Percentiles rank a stretch among this genome's conserved stretches.
phyloP scores from a whole-genome alignment of 495 filamentous ascomycete species.

The Aspergillus sclerotiicarbonarius region DNA sequence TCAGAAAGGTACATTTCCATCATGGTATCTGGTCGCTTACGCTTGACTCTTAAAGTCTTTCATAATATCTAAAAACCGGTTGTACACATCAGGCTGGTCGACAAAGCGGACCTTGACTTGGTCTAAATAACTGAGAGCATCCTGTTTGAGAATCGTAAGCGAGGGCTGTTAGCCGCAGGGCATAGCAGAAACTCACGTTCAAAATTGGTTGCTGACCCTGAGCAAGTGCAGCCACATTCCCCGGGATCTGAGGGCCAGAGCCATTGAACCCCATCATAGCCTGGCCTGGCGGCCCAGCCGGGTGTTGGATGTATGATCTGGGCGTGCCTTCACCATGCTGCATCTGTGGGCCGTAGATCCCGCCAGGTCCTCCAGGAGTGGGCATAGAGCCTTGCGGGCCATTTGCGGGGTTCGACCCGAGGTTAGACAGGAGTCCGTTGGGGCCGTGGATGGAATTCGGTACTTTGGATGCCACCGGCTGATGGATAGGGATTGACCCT shows the following conservation, averaged over 20 bases:
- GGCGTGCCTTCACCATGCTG: constrained; percentile 58
- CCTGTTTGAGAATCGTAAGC: constrained; percentile 49
- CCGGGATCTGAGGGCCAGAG: constrained; percentile 46
- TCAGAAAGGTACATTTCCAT: constrained; percentile 14
- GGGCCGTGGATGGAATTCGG: constrained; percentile 81
- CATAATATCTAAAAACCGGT: constrained; percentile 98
- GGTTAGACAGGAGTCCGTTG: constrained; percentile 77
- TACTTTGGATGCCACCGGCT: constrained; percentile 81
- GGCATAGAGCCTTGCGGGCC: constrained; percentile 58
- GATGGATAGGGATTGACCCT: constrained; percentile 81
- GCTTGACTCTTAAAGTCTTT: constrained; percentile 99
- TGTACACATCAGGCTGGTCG: constrained; percentile 97
- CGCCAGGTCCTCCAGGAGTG: constrained; percentile 61
- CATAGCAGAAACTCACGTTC: constrained; percentile 60
- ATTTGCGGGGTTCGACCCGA: constrained; percentile 56
- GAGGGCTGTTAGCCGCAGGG: not conserved
- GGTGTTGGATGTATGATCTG: constrained; percentile 63
- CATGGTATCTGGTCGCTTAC: constrained; percentile 47
- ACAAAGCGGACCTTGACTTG: constrained; percentile 98
- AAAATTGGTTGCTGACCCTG: constrained; percentile 95
- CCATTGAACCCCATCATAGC: constrained; percentile 60
- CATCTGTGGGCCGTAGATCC: constrained; percentile 65
- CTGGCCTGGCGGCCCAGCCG: constrained; percentile 52
- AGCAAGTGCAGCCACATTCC: constrained; percentile 58
- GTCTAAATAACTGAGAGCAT: constrained; percentile 95